Base-by-base conservation (phyloP, 805 yeast genomes). In the Ogataea paraovalis region DNA sequence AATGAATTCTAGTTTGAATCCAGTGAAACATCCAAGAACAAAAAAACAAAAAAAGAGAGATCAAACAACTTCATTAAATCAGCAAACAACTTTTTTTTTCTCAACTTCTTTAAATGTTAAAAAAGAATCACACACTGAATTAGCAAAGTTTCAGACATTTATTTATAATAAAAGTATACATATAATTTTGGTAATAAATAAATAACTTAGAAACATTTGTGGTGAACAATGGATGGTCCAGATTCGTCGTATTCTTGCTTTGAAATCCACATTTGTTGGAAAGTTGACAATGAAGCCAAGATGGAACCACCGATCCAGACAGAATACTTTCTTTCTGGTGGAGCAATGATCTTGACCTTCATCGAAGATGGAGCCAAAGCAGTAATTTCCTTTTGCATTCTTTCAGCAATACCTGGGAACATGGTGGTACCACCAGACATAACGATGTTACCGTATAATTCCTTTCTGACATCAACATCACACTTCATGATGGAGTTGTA, bases 211-310 rank as follows among this genome's bases (percentile, higher is more conserved):
- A 86, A 86, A 80, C 95, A 87, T 79, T 87, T 87, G 79, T 86
- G 91, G 84, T 87, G 94, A 68, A 94, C 99, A 72, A 94, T 94
- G 58, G 97, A 90, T 69, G 99, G 99, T 71, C 99, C 99, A 79
- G 97, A 88, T 82, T 94, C 99, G 85, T 94, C 99, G 87, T 94
- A 94, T 83, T 94, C 99, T 82, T 94, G 98, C 85, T 94, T 94
- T 71, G 98, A 91, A 87, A 94, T 90, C 99, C 99, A 94, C 98
- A 94, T 92, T 80, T 94, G 98, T 83, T 94, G 98, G 97, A 94
- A 94, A 74, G 99, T 94, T 56, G 97, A 88, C 73, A 94, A 85
- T 52, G 97, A 90, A 61, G 99, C 97, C 76, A 94, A 85, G 70
- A 94, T 94, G 65, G 98, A 94, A 80, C 99, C 99, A 83, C 99